A percentile compares a stretch with the other conserved stretches of the same genome.
phyloP scores from a whole-genome alignment of 306 rosid species.

The Chamaecrista fasciculata region DNA sequence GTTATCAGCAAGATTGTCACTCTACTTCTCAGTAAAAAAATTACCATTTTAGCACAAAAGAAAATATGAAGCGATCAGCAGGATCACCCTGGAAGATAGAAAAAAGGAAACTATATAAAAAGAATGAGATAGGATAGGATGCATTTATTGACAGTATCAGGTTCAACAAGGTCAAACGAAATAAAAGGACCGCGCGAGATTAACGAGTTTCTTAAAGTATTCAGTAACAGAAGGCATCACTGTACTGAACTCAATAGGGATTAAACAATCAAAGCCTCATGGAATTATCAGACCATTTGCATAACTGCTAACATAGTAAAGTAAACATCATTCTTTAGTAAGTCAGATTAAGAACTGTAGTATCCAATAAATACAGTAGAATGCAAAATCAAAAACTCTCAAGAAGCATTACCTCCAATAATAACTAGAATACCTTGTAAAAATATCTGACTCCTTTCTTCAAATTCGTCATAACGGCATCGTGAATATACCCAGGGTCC shows the following conservation, averaged over 20 bases:
- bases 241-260: neutral
- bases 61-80: neutral
- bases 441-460: constrained; percentile 59
- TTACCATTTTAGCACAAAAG: neutral
- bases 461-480: constrained; percentile 57
- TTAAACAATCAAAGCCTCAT: too few species aligned
- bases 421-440: constrained; percentile 51
- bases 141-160: neutral
- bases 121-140: neutral
- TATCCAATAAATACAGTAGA: neutral
- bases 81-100: neutral
- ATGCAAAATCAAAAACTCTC: neutral
- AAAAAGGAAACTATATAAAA: neutral
- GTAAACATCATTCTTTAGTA: neutral
- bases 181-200: too few species aligned
- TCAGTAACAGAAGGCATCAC: neutral
- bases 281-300: neutral
- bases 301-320: neutral
- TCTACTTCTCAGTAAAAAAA: neutral
- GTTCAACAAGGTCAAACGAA: too few species aligned
- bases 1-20: neutral
- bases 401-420: neutral
- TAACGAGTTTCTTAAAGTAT: neutral
- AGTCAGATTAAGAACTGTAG: neutral
- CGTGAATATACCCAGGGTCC: constrained; percentile 89